Percentiles rank a stretch among this genome's conserved stretches.
Evolutionary conservation across 441 rosid genomes (phyloP).

Genomic region (Jatropha multifida): DNA sequence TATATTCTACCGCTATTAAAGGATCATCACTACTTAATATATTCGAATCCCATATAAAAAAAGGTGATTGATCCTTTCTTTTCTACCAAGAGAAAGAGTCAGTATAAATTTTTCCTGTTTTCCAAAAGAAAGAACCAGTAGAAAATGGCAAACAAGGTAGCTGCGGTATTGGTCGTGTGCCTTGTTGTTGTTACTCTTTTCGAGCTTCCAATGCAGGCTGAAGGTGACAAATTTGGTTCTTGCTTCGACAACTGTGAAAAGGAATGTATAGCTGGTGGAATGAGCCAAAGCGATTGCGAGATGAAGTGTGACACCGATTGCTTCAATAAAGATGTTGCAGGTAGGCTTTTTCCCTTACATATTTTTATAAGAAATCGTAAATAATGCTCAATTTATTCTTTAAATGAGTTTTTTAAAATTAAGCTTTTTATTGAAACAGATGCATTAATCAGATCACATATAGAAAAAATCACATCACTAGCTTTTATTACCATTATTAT

Average conservation of each 20-base stretch:
- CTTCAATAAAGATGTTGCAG: conserved; percentile 28
- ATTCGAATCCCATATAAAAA: not conserved
- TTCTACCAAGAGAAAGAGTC: no score
- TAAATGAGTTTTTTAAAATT: no score
- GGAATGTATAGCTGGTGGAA: conserved; percentile 24
- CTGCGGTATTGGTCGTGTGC: conserved; percentile 25
- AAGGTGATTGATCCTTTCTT: not conserved
- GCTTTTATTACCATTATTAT: no score
- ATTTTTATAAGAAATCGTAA: not conserved
- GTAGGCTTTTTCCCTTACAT: conserved; percentile 10
- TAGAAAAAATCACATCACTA: no score
- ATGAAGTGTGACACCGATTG: conserved; percentile 47
- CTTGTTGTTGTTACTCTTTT: conserved; percentile 24
- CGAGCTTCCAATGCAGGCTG: conserved; percentile 4
- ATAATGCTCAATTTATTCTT: no score
- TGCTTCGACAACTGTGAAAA: conserved; percentile 31
- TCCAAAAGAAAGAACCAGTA: no score
- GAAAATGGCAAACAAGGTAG: conserved; percentile 30
- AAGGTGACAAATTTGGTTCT: not conserved
- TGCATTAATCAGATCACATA: no score
- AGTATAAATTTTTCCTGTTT: no score
- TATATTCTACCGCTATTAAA: not conserved
- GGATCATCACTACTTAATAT: conserved; percentile 2
- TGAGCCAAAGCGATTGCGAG: conserved; percentile 32
- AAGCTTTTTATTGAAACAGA: no score